Evolutionary conservation across 1,284 basidiomycete genomes (phyloP), one percentile per base, ranked within the genome.

Genomic region (Filobasidium uniguttulatum): DNA sequence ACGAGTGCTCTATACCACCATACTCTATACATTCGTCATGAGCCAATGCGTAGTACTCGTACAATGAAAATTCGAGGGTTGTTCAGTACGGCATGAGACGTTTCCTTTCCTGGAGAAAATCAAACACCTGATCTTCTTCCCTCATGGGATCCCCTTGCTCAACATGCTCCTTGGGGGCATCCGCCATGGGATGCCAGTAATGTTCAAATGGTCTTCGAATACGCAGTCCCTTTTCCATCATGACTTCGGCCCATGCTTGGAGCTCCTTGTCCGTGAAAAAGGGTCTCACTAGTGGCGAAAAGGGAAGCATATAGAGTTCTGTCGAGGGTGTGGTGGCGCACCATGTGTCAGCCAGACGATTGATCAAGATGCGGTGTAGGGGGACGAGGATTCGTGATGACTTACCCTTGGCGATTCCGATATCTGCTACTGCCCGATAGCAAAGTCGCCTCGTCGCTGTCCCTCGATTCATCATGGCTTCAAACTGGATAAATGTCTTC

Each of bases 281-380:
- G 1, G 71, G 62, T 28, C 86, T 77, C 35, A 94, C 69, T 0
- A 33, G 15, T 0, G 78, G 73, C 4, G 79, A 77, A 68, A 93
- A 94, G 4, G 88, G 85, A 19, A 89, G 62, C 49, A 96, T 72
- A 73, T 93, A 91, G 45, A 94, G 68, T 33, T 82, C 89, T 93
- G 65, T 50, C 5, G 5, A 23, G 17, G 46, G 1, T 14, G 46
- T 46, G 44, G 46, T 31, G 25, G 33, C n/a, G 5, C 34, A 30
- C 14, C 35, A 35, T 2, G 3, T 30, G 12, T n/a, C n/a, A n/a
- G n/a, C 26, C n/a, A 8, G 35, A 14, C 48, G 12, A 22, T 14
- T 28, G 19, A 28, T 29, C 9, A 9, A 46, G 10, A 19, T 15
- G 28, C 34, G 45, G 33, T 48, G 38, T 38, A 29, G 31, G 17